Percentiles rank a stretch among this genome's conserved stretches.
phyloP scores from a whole-genome alignment of 805 yeast species.

The Ogataea zsoltii region DNA sequence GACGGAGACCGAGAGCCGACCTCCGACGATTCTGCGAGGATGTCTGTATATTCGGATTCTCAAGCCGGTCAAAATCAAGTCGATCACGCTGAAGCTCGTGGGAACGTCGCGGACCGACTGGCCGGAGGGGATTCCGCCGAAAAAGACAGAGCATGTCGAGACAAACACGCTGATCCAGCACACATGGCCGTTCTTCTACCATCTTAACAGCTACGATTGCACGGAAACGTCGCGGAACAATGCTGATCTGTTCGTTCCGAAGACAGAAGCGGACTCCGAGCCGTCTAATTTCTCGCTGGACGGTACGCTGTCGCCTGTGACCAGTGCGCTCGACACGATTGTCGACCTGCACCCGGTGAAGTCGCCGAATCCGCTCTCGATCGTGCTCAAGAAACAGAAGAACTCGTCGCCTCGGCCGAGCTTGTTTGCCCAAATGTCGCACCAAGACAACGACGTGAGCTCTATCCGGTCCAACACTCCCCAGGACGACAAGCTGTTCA shows the following conservation, averaged over 20 bases:
- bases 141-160: slow-evolving; percentile 66
- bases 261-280: slow-evolving; percentile 31
- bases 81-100: slow-evolving; percentile 57
- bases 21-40: slow-evolving; percentile 83
- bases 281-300: slow-evolving; percentile 39
- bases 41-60: slow-evolving; percentile 66
- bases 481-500: slow-evolving; percentile 45
- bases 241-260: slow-evolving; percentile 46
- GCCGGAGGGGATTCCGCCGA: slow-evolving; percentile 99
- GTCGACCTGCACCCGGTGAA: slow-evolving; percentile 23
- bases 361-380: slow-evolving; percentile 31
- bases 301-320: slow-evolving; percentile 32
- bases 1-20: slow-evolving; percentile 60
- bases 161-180: slow-evolving; percentile 67
- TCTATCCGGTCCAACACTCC: slow-evolving; percentile 23
- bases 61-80: slow-evolving; percentile 71
- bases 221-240: slow-evolving; percentile 41
- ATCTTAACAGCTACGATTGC: slow-evolving; percentile 30
- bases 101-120: slow-evolving; percentile 84
- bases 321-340: slow-evolving; percentile 22
- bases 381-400: slow-evolving; percentile 30
- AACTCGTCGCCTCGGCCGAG: slow-evolving; percentile 26
- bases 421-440: slow-evolving; percentile 14
- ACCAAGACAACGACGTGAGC: slow-evolving; percentile 21
- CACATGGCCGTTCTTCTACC: slow-evolving; percentile 85